phyloP scores from a whole-genome alignment of 768 basidiomycete genomes.

The Kwoniella mangroviensis region DNA sequence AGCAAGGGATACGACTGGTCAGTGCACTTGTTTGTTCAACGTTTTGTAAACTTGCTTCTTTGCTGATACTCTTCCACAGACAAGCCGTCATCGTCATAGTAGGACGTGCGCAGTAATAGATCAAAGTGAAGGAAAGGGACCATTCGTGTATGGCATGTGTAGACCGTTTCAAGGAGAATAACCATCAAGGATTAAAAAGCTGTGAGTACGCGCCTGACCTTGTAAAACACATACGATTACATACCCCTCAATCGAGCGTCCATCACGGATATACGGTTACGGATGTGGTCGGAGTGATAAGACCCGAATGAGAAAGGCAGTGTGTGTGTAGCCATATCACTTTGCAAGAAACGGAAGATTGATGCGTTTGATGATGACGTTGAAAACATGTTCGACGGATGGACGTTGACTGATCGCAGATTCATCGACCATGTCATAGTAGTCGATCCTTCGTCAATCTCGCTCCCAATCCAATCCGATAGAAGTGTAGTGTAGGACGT shows the following conservation, averaged over 20 bases:
- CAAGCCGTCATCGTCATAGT: conserved; percentile 4
- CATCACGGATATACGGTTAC: not conserved
- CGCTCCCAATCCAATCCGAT: not conserved
- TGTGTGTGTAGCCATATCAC: not conserved
- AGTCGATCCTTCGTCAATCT: not conserved
- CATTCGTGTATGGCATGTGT: not conserved
- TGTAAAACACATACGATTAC: not conserved
- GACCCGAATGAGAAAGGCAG: not conserved
- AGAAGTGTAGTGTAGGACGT: not conserved
- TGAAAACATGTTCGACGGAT: not conserved
- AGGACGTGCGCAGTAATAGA: conserved; percentile 3
- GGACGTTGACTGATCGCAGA: not conserved
- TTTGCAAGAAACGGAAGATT: not conserved
- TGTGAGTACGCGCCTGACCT: conserved; percentile 16
- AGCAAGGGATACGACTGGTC: not conserved
- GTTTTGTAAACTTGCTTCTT: not conserved
- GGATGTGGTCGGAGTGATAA: not conserved
- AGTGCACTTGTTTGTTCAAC: not conserved
- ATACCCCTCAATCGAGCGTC: not conserved
- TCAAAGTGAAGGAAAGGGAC: not conserved
- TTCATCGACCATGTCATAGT: not conserved
- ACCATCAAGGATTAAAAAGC: not conserved
- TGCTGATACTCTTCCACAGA: not conserved
- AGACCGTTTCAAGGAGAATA: conserved; percentile 10
- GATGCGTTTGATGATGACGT: conserved; percentile 4